These are phyloP conservation scores for Sparassis latifolia DNA, from an alignment of 1,284 basidiomycete species.

Conservation along the genomic window DNA sequence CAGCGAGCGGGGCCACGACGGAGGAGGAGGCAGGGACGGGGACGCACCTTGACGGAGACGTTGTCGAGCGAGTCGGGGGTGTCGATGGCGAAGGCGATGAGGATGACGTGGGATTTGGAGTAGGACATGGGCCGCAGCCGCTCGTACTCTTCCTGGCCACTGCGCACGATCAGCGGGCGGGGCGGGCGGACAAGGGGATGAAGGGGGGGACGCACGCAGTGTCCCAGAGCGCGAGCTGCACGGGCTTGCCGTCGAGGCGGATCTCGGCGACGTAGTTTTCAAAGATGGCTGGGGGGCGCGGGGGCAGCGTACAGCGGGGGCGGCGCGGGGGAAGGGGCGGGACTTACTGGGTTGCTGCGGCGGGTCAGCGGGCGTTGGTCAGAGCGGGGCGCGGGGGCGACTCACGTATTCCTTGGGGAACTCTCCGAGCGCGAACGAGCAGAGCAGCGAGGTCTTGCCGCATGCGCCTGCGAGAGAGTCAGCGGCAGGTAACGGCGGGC, in stretches of 20 bases:
- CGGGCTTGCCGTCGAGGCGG: constrained; percentile 92
- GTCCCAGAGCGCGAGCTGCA: constrained; percentile 95
- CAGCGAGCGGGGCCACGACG: neutral
- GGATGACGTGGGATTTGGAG: constrained; percentile 96
- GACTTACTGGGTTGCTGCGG: constrained; percentile 28
- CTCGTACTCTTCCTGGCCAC: constrained; percentile 94
- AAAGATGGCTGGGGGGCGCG: constrained; percentile 68
- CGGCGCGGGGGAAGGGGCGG: neutral
- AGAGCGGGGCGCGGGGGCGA: neutral
- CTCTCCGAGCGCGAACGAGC: constrained; percentile 91
- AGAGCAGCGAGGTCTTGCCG: constrained; percentile 79
- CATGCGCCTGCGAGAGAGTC: constrained; percentile 54
- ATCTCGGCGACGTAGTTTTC: constrained; percentile 99
- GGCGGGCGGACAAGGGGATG: constrained; percentile 2
- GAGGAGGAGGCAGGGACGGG: too few species aligned
- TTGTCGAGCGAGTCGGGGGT: constrained; percentile 97
- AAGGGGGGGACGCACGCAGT: constrained; percentile 69
- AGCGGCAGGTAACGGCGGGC: neutral
- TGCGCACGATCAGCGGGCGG: constrained; percentile 22
- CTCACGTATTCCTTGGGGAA: constrained; percentile 95
- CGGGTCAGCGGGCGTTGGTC: neutral
- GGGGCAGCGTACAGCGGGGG: neutral
- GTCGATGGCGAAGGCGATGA: constrained; percentile 96
- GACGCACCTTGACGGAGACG: constrained; percentile 77
- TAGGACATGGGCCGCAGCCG: constrained; percentile 93